Evolutionary conservation across 139 green algal genomes (phyloP).

Genomic region (Raphidocelis subcapitata): DNA sequence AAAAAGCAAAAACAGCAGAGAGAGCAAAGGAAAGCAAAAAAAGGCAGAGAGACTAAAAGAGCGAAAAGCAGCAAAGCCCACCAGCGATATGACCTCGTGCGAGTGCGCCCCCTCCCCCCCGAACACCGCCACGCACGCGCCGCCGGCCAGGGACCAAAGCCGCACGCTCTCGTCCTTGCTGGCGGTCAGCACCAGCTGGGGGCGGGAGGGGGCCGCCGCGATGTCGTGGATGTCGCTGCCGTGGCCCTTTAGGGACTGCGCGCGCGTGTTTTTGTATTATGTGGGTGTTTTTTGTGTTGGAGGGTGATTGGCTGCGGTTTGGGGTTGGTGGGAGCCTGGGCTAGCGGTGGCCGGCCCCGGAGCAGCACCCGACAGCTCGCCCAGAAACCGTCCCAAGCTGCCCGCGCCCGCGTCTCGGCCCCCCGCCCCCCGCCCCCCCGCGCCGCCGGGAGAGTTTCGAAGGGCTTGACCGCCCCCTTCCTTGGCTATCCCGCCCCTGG

Average conservation of each 20-base stretch:
- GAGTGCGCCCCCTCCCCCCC: constrained; percentile 60
- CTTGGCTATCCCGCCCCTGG: no score
- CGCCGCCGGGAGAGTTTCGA: no score
- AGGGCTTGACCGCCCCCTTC: no score
- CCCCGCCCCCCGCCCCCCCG: no score
- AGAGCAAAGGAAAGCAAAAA: no score
- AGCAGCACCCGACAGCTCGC: neutral
- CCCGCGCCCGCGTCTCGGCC: no score
- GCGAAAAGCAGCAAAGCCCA: neutral
- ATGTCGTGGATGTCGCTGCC: constrained; percentile 79
- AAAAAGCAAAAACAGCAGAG: no score
- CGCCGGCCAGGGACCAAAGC: constrained; percentile 57
- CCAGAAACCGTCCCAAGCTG: neutral
- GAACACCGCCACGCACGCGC: constrained; percentile 61
- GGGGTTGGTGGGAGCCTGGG: neutral
- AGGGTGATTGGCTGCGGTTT: neutral
- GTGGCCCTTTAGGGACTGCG: constrained; percentile 62
- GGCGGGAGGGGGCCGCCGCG: constrained; percentile 51
- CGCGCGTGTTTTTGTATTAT: neutral
- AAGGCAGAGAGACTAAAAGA: no score
- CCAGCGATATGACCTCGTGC: constrained; percentile 74
- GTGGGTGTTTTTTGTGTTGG: neutral
- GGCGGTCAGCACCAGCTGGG: constrained; percentile 63
- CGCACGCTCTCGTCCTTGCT: constrained; percentile 60
- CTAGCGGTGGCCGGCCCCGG: neutral